Conservation (phyloP, 2,329 filamentous ascomycete genomes). For the Botrytis squamosa region DNA sequence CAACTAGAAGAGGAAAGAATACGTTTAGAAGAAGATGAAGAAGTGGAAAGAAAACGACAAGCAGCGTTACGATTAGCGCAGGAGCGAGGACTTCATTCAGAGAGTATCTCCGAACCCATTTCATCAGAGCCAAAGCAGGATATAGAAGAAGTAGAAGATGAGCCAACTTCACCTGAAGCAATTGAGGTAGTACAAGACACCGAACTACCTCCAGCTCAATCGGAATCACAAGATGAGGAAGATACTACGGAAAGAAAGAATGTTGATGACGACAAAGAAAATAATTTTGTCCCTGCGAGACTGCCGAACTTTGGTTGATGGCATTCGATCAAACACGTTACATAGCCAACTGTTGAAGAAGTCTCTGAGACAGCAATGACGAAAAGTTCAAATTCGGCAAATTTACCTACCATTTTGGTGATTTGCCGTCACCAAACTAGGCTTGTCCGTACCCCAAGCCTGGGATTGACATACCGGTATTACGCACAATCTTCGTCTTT, state of each 20-base stretch:
- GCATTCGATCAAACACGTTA: background rate
- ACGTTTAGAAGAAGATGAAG: constrained; percentile 50
- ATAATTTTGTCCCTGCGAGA: constrained; percentile 56
- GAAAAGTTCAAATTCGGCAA: constrained; percentile 72
- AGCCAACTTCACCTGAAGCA: constrained; percentile 11
- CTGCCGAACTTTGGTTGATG: constrained; percentile 52
- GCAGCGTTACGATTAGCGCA: constrained; percentile 53
- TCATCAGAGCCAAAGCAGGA: constrained; percentile 30
- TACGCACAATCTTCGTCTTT: constrained; percentile 81
- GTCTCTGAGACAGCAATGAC: constrained; percentile 55
- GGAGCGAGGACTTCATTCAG: constrained; percentile 48
- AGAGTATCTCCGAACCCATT: constrained; percentile 28
- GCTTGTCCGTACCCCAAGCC: constrained; percentile 74
- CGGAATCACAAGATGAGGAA: background rate
- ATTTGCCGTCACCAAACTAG: constrained; percentile 67
- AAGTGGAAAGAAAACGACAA: constrained; percentile 52
- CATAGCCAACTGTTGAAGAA: background rate
- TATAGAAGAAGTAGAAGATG: constrained; percentile 20
- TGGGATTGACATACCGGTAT: constrained; percentile 80
- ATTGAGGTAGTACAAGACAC: background rate
- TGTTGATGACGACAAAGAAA: constrained; percentile 22
- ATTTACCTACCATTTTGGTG: constrained; percentile 64
- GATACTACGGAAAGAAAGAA: background rate
- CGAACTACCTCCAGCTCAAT: background rate
- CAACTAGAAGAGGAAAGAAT: constrained; percentile 51